Percentiles rank a stretch among this genome's conserved stretches.
phyloP scores from a whole-genome alignment of 1,139 yeast species.

The Kodamaea sp. region DNA sequence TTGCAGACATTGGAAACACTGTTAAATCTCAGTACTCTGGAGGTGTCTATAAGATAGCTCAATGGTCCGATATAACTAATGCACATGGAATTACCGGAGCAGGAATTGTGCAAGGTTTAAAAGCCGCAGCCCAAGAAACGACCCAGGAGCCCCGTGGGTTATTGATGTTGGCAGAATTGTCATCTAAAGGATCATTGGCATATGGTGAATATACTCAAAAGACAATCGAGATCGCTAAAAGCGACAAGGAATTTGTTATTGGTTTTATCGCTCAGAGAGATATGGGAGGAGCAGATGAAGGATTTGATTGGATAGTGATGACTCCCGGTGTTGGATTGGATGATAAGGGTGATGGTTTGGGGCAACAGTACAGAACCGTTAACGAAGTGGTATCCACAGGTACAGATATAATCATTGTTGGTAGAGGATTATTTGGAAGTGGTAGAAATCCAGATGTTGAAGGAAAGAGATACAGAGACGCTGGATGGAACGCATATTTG shows the following conservation, averaged over 20 bases:
- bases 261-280: conserved; percentile 95
- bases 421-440: conserved; percentile 94
- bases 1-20: conserved; percentile 98
- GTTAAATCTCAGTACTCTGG: conserved; percentile 91
- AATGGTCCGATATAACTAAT: conserved; percentile 96
- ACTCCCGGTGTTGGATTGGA: conserved; percentile 99
- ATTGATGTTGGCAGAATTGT: conserved; percentile 92
- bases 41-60: conserved; percentile 84
- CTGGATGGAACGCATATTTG: conserved; percentile 91
- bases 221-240: conserved; percentile 87
- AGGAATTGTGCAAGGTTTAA: conserved; percentile 87
- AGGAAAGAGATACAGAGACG: conserved; percentile 84
- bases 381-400: conserved; percentile 81
- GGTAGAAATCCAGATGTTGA: conserved; percentile 89
- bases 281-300: conserved; percentile 81
- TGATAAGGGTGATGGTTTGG: conserved; percentile 94
- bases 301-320: conserved; percentile 93
- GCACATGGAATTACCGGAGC: conserved; percentile 98
- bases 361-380: conserved; percentile 96
- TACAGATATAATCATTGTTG: conserved; percentile 92
- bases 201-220: conserved; percentile 84
- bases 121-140: conserved; percentile 76
- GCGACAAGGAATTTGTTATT: conserved; percentile 85
- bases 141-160: conserved; percentile 76
- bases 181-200: conserved; percentile 91